phyloP scores from a whole-genome alignment of 208 protist species.

The Trypanosoma caninum region DNA sequence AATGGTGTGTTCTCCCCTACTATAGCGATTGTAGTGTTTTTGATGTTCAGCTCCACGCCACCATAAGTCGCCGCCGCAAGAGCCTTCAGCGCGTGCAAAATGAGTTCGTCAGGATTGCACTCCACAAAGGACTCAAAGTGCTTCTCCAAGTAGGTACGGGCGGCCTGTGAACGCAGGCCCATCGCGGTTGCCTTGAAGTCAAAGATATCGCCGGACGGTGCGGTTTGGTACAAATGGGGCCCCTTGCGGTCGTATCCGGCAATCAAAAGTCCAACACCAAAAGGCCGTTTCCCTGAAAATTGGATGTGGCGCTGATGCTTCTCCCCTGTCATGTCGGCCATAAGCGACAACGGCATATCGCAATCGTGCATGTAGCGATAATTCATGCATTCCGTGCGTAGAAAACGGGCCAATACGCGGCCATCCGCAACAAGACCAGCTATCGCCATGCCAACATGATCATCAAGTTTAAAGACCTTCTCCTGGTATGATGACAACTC shows the following conservation, averaged over 20 bases:
- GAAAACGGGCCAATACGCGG: conserved; percentile 91
- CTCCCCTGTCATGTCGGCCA: conserved; percentile 84
- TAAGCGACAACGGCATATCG: conserved; percentile 61
- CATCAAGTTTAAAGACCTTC: conserved; percentile 98
- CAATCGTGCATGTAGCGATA: conserved; percentile 93
- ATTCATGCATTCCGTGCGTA: conserved; percentile 97
- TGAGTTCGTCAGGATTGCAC: conserved; percentile 86
- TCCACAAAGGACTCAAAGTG: conserved; percentile 93
- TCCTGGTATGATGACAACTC: conserved; percentile 98
- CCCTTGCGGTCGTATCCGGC: conserved; percentile 93
- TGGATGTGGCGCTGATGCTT: conserved; percentile 98
- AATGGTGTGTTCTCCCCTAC: conserved; percentile 90
- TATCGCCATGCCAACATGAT: conserved; percentile 98
- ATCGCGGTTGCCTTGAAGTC: conserved; percentile 98
- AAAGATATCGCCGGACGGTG: conserved; percentile 97
- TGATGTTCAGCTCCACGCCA: conserved; percentile 86
- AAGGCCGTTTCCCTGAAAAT: conserved; percentile 93
- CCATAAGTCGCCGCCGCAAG: conserved; percentile 91
- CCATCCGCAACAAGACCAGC: conserved; percentile 98
- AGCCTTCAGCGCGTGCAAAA: conserved; percentile 92
- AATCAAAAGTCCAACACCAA: conserved; percentile 99
- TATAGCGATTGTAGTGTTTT: conserved; percentile 91
- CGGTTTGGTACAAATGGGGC: conserved; percentile 95
- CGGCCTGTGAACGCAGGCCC: conserved; percentile 97
- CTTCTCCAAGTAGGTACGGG: conserved; percentile 99